Base-by-base conservation (phyloP, 1,284 basidiomycete genomes). In the Coriolopsis trogii region DNA sequence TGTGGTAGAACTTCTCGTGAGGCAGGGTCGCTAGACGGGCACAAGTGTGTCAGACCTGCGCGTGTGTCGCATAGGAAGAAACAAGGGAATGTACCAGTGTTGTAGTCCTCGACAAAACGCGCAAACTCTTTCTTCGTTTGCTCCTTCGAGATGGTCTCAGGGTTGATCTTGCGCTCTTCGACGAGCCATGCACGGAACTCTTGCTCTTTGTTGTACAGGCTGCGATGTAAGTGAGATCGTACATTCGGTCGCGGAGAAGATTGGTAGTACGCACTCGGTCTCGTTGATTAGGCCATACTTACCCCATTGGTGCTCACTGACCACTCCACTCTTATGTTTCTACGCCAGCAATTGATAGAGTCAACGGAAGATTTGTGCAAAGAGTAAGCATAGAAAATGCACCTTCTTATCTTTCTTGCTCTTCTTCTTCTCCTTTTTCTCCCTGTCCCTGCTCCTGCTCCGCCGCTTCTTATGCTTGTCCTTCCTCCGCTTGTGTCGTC, bases 141-240 rank as follows among this genome's bases (percentile, higher is more conserved):
- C 33, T 93, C 89, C 66, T 91, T 93, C 5, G 87, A 79, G 38
- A 93, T 74, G 1, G 85, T 87, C 70, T 95, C 93, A 0, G 91
- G 91, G 67, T 95, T 95, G 60, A 93, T 76, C 68, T 87, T 91
- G 41, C 87, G 83, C 67, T 95, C 93, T 65, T 95, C 93, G 15
- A 95, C 82, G 7, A 95, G 81, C 93, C 93, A 96, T 2, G 90
- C 84, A 47, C 89, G 80, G 69, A 94, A 95, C 70, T 95, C 93
- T 60, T 85, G 79, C 26, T 81, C 82, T 64, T 93, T 94, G 39
- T 77, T 85, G 67, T 87, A 90, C 49, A 93, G 79, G 63, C 90
- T 93, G 50, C 13, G 4, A 4, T 6, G 15, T 2, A 16, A 2
- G n/a, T 41, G 45, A 41, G 25, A 40, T 37, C 7, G 49, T 41